Evolutionary conservation across 2,329 filamentous ascomycete species (phyloP).

Genomic region (Claviceps humidiphila): DNA sequence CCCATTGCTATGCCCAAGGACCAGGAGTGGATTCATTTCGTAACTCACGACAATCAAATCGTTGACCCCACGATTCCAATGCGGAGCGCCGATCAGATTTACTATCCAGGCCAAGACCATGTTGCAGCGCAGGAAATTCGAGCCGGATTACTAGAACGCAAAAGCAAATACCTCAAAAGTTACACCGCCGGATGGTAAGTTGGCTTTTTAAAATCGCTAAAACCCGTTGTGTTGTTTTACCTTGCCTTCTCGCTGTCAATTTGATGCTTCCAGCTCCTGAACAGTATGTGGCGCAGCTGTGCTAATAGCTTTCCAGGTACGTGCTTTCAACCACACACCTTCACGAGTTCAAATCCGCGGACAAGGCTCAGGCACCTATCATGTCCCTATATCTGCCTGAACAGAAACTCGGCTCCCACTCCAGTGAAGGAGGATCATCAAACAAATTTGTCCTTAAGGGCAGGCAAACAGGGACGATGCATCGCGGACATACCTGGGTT

Average conservation of each 20-base stretch:
- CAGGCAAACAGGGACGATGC: conserved; percentile 82
- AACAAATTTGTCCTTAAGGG: conserved; percentile 98
- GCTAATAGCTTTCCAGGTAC: conserved; percentile 47
- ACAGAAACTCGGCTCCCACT: conserved; percentile 90
- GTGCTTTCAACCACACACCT: conserved; percentile 92
- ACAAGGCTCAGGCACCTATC: conserved; percentile 78
- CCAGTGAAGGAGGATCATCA: conserved; percentile 65
- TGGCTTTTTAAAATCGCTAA: not conserved
- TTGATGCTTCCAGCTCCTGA: conserved; percentile 5
- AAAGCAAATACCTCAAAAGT: conserved; percentile 97
- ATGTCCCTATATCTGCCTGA: conserved; percentile 95
- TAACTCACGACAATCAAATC: conserved; percentile 70
- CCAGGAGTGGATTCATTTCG: conserved; percentile 76
- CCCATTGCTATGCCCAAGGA: conserved; percentile 92
- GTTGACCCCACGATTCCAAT: conserved; percentile 74
- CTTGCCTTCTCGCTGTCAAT: not conserved
- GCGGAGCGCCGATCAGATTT: conserved; percentile 66
- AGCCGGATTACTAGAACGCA: conserved; percentile 83
- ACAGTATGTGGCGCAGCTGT: not conserved
- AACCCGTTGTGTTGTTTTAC: not conserved
- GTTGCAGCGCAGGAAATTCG: conserved; percentile 71
- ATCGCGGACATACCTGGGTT: conserved; percentile 65
- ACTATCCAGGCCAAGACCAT: conserved; percentile 84
- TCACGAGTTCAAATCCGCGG: conserved; percentile 97
- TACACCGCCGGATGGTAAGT: conserved; percentile 87